phyloP scores from a whole-genome alignment of 768 basidiomycete species.

The Dioszegia aurantiaca region DNA sequence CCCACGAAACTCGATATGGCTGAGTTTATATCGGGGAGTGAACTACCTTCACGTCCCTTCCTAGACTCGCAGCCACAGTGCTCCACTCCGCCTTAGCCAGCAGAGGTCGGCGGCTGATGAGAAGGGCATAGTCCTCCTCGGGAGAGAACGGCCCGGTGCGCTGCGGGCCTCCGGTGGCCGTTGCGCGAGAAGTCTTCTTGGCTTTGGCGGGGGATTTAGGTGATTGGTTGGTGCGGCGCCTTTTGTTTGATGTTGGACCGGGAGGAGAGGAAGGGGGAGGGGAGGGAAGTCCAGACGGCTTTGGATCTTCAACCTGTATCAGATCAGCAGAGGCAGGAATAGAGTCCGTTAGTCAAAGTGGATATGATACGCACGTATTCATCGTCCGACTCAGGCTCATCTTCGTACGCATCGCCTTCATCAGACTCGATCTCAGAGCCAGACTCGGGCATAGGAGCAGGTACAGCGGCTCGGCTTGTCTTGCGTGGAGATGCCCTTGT shows the following conservation, averaged over 20 bases:
- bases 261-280: conserved; percentile 1
- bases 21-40: no score
- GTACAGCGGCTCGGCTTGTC: no score
- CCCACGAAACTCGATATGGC: no score
- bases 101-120: background rate
- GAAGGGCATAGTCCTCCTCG: background rate
- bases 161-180: background rate
- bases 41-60: background rate
- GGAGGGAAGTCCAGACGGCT: background rate
- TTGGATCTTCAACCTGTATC: background rate
- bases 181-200: background rate
- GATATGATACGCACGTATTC: background rate
- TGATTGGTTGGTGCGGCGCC: background rate
- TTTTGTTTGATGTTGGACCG: background rate
- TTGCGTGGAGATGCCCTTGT: no score
- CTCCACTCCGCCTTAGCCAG: background rate
- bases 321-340: no score
- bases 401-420: background rate
- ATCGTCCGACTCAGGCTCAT: background rate
- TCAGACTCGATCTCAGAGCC: background rate
- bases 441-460: no score
- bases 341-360: no score
- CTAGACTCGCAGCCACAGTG: background rate
- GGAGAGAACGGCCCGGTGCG: background rate
- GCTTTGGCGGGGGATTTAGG: background rate